Evolutionary conservation across 345 rosid genomes (phyloP).

Genomic region (Clausena lansium): DNA sequence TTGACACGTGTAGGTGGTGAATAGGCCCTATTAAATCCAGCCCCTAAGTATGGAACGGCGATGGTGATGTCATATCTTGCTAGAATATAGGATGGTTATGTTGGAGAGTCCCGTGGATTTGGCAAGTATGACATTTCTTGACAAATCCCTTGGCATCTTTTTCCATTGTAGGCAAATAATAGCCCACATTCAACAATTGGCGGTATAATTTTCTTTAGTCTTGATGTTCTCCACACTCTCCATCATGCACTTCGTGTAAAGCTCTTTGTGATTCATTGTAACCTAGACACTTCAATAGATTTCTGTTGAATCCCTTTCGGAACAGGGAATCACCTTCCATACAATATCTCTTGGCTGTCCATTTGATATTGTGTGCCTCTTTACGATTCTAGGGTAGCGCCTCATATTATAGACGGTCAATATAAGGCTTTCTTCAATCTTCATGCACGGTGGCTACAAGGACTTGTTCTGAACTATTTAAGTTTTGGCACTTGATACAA

Average conservation of each 20-base stretch:
- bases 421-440: neutral
- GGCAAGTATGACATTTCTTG: neutral
- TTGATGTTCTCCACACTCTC: neutral
- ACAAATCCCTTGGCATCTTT: neutral
- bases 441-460: neutral
- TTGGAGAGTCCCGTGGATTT: neutral
- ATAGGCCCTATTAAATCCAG: neutral
- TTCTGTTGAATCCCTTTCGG: neutral
- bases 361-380: neutral
- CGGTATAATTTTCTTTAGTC: neutral
- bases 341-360: neutral
- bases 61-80: neutral
- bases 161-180: neutral
- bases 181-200: neutral
- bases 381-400: neutral
- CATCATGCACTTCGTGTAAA: neutral
- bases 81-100: neutral
- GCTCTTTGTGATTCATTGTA: neutral
- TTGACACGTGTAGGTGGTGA: neutral
- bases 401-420: no score
- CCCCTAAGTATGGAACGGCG: neutral
- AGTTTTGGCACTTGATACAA: no score
- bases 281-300: neutral
- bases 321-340: neutral
- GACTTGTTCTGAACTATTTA: no score